A percentile compares a stretch with the other conserved stretches of the same genome.
phyloP scores from a whole-genome alignment of 2,329 filamentous ascomycete species.

The Ceratocystis huliohia region DNA sequence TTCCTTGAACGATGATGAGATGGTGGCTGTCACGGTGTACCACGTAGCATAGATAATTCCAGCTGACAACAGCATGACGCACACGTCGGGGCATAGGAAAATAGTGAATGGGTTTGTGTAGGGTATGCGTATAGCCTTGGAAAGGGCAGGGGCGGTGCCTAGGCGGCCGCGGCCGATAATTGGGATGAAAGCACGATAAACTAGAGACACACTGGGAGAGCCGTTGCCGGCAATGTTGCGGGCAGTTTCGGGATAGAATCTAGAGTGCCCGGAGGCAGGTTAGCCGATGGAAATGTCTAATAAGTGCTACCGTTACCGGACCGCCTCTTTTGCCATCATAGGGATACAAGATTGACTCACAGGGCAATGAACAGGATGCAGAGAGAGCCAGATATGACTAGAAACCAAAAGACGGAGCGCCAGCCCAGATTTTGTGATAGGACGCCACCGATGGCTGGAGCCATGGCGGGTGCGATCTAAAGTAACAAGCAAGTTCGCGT shows the following conservation, averaged over 20 bases:
- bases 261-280: neutral
- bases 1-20: constrained; percentile 27
- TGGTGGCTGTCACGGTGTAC: constrained; percentile 29
- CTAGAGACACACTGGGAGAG: constrained; percentile 20
- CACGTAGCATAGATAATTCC: constrained; percentile 29
- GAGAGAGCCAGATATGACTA: constrained; percentile 34
- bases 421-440: constrained; percentile 37
- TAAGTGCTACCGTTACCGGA: neutral
- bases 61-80: constrained; percentile 26
- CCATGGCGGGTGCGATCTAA: constrained; percentile 34
- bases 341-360: neutral
- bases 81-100: constrained; percentile 27
- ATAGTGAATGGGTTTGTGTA: constrained; percentile 27
- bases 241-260: constrained; percentile 27
- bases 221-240: constrained; percentile 26
- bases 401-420: constrained; percentile 42
- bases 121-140: neutral
- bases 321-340: neutral
- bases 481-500: neutral
- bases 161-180: constrained; percentile 20
- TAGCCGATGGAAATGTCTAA: neutral
- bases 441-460: constrained; percentile 39
- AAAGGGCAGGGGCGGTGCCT: neutral
- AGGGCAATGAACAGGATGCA: constrained; percentile 29
- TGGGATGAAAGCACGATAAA: constrained; percentile 23